phyloP scores from a whole-genome alignment of 148 eudicot genomes.

The Rheum nobile region DNA sequence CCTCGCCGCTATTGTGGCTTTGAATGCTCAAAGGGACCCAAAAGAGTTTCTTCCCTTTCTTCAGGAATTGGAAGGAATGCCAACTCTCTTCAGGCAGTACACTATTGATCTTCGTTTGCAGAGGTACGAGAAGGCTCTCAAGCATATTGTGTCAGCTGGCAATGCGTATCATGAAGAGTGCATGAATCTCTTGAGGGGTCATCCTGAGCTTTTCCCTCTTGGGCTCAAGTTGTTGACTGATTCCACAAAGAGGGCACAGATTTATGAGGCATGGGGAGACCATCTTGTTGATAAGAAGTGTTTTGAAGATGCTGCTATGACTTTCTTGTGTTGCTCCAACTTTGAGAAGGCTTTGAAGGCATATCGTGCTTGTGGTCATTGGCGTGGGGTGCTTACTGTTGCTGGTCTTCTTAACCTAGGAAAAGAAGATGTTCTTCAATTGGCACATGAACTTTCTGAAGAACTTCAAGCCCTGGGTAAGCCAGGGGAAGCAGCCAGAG shows the following conservation, averaged over 20 bases:
- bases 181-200: slow-evolving; percentile 58
- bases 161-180: slow-evolving; percentile 57
- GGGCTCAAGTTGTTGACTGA: slow-evolving; percentile 63
- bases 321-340: slow-evolving; percentile 64
- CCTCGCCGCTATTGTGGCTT: slow-evolving; percentile 96
- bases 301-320: slow-evolving; percentile 87
- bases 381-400: slow-evolving; percentile 78
- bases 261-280: slow-evolving; percentile 97
- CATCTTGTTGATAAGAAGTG: slow-evolving; percentile 56
- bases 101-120: slow-evolving; percentile 68
- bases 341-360: slow-evolving; percentile 83
- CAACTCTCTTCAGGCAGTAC: slow-evolving; percentile 57
- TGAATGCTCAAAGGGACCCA: slow-evolving; percentile 87
- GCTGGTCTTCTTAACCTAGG: slow-evolving; percentile 76
- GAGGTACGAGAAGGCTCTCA: slow-evolving; percentile 76
- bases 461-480: slow-evolving; percentile 88
- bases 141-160: slow-evolving; percentile 66
- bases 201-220: slow-evolving; percentile 69
- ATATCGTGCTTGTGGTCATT: slow-evolving; percentile 72
- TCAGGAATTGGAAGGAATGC: slow-evolving; percentile 69
- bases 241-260: slow-evolving; percentile 38
- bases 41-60: slow-evolving; percentile 96
- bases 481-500: slow-evolving; percentile 84
- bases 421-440: slow-evolving; percentile 52
- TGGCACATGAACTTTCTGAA: slow-evolving; percentile 85